Evolutionary conservation across 306 rosid species (phyloP).

Genomic region (Heteromeles arbutifolia): DNA sequence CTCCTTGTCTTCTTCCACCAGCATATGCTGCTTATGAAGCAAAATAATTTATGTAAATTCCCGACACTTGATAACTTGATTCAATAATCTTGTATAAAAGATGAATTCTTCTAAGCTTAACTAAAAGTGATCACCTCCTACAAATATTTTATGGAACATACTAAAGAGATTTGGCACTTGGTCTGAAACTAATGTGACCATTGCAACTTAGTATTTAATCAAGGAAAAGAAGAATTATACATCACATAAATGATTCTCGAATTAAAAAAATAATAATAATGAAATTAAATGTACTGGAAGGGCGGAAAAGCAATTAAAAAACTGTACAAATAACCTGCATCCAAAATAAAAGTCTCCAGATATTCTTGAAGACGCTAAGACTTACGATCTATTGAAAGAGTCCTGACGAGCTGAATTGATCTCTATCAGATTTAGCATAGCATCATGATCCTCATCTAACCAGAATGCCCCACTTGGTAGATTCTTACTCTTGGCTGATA

Average conservation of each 20-base stretch:
- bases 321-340: neutral
- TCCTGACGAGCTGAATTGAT: slow-evolving; percentile 71
- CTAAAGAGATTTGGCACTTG: neutral
- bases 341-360: neutral
- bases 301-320: neutral
- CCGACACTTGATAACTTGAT: neutral
- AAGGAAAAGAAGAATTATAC: neutral
- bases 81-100: neutral
- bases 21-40: neutral
- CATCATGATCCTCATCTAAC: slow-evolving; percentile 40
- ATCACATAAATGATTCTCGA: too few relatives aligned
- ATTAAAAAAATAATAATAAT: neutral
- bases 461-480: slow-evolving; percentile 81
- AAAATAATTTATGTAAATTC: neutral
- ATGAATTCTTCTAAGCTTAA: neutral
- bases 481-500: slow-evolving; percentile 59
- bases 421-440: slow-evolving; percentile 49
- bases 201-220: neutral
- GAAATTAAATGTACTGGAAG: neutral
- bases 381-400: slow-evolving; percentile 73
- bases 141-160: neutral
- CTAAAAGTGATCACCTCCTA: neutral
- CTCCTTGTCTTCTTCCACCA: neutral
- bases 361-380: neutral
- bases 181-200: neutral